Evolutionary conservation across 2,329 filamentous ascomycete genomes (phyloP).

Genomic region (Dactylellina drechsleri): DNA sequence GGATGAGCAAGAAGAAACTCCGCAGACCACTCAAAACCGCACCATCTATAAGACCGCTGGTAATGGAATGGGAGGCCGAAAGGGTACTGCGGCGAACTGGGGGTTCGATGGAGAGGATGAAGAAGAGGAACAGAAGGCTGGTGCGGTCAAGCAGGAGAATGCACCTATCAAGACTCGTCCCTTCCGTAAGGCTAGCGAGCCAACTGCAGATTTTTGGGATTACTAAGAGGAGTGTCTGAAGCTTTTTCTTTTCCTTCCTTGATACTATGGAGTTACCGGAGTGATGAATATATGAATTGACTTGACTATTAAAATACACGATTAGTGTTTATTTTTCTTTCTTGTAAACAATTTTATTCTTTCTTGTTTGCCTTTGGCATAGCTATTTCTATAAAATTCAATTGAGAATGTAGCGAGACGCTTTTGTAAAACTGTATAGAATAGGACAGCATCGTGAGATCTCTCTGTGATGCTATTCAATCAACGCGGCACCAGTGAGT

Average conservation of each 20-base stretch:
- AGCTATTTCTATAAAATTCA: slow-evolving; percentile 6
- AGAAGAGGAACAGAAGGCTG: slow-evolving; percentile 60
- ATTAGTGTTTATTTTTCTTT: slow-evolving; percentile 25
- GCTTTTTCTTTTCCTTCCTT: background rate
- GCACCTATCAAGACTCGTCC: slow-evolving; percentile 56
- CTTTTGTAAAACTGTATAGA: too few species aligned
- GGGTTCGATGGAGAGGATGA: slow-evolving; percentile 68
- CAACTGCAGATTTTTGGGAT: slow-evolving; percentile 60
- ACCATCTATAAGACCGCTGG: slow-evolving; percentile 64
- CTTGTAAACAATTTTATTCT: slow-evolving; percentile 9
- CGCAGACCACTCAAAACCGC: background rate
- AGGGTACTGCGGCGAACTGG: slow-evolving; percentile 68
- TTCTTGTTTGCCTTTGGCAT: slow-evolving; percentile 41
- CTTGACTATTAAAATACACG: slow-evolving; percentile 23
- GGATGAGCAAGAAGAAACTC: slow-evolving; percentile 63
- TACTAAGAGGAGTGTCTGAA: slow-evolving; percentile 57
- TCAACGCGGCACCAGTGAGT: too few species aligned
- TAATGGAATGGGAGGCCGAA: slow-evolving; percentile 74
- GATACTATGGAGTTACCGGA: slow-evolving; percentile 22
- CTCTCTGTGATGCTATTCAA: too few species aligned
- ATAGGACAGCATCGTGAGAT: too few species aligned
- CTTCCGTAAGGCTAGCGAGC: slow-evolving; percentile 58
- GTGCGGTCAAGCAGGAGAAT: slow-evolving; percentile 57
- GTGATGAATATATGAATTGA: slow-evolving; percentile 53
- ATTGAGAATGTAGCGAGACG: slow-evolving; percentile 19